Percentiles rank a stretch among this genome's conserved stretches.
These are phyloP conservation scores for Hypsizygus marmoreus DNA, from an alignment of 768 basidiomycete genomes.

Conservation along the genomic window DNA sequence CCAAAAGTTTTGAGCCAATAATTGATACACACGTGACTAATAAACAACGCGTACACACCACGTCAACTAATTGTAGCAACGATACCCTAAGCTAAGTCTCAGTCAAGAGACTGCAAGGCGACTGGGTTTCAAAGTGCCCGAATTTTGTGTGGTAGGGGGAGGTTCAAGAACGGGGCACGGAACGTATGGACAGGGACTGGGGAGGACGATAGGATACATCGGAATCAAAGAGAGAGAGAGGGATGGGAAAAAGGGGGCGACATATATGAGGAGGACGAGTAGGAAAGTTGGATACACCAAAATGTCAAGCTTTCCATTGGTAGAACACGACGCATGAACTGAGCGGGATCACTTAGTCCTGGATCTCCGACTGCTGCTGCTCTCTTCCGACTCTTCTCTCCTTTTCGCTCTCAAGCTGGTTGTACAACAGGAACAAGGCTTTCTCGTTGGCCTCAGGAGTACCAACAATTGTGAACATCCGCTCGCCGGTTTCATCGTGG, in stretches of 20 bases:
- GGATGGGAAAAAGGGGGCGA: background rate
- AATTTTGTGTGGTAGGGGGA: conserved; percentile 13
- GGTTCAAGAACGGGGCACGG: conserved; percentile 19
- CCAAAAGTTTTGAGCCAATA: background rate
- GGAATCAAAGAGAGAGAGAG: conserved; percentile 1
- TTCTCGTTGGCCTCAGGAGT: conserved; percentile 97
- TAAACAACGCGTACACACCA: conserved; percentile 19
- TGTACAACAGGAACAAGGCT: conserved; percentile 95
- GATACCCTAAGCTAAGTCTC: conserved; percentile 14
- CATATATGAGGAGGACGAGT: background rate
- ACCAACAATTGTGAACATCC: conserved; percentile 99
- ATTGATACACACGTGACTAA: conserved; percentile 23
- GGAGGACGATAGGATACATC: conserved; percentile 6
- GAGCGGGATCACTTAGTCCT: conserved; percentile 36
- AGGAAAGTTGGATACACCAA: conserved; percentile 12
- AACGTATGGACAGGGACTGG: conserved; percentile 12
- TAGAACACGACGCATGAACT: background rate
- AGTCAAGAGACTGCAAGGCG: conserved; percentile 10
- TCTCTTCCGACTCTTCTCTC: conserved; percentile 89
- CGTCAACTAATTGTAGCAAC: conserved; percentile 17
- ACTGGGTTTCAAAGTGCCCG: conserved; percentile 10
- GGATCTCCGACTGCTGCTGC: conserved; percentile 70
- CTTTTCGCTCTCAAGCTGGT: conserved; percentile 96
- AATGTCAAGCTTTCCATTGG: conserved; percentile 6
- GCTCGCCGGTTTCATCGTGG: conserved; percentile 98